Evolutionary conservation across 768 basidiomycete species (phyloP).

Genomic region (Galerina marginata): DNA sequence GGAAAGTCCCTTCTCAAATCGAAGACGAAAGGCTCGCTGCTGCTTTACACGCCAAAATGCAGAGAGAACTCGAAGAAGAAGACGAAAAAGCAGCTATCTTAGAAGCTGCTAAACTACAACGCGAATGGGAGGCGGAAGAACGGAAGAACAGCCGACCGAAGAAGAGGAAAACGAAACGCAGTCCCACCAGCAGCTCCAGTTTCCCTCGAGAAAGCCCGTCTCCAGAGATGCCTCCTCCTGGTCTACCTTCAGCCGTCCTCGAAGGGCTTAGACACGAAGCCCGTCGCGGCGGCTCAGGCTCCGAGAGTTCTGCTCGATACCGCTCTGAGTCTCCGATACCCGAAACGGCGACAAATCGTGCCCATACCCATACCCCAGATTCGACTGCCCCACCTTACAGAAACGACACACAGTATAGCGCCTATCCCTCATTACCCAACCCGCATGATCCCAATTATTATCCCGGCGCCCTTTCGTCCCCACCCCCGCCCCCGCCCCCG

Average conservation of each 20-base stretch:
- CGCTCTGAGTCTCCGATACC: background rate
- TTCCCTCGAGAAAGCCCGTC: no score
- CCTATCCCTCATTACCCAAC: background rate
- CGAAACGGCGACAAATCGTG: background rate
- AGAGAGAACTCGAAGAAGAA: background rate
- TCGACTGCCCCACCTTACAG: background rate
- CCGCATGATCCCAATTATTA: no score
- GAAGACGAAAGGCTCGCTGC: slow-evolving; percentile 6
- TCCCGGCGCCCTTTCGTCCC: background rate
- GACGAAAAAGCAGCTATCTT: slow-evolving; percentile 1
- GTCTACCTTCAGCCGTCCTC: background rate
- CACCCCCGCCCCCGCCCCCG: background rate
- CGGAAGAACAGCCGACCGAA: background rate
- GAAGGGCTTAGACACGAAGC: background rate
- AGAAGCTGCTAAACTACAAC: slow-evolving; percentile 4
- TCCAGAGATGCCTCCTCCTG: no score
- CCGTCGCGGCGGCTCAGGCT: background rate
- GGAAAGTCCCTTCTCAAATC: background rate
- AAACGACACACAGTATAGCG: background rate
- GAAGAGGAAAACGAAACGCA: background rate
- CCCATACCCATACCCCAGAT: background rate
- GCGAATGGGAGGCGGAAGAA: background rate
- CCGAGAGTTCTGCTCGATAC: background rate
- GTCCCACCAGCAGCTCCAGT: background rate
- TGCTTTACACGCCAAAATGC: slow-evolving; percentile 9